These are phyloP conservation scores for Chlorella sorokiniana DNA, from an alignment of 139 green algal genomes.

Conservation along the genomic window DNA sequence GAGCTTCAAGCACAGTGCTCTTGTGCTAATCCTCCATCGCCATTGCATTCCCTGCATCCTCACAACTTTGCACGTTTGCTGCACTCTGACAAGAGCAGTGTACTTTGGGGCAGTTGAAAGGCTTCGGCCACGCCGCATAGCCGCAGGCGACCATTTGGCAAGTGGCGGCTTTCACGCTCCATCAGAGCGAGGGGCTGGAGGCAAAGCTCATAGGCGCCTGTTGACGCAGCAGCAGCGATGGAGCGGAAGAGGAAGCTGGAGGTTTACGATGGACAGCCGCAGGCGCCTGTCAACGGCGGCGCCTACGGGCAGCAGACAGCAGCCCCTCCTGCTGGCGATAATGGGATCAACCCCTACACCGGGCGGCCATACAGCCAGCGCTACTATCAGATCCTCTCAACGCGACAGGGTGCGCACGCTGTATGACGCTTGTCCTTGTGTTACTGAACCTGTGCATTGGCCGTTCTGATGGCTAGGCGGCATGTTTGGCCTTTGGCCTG, in stretches of 20 bases:
- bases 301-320: neutral
- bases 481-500: too few relatives aligned
- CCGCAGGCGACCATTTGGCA: too few relatives aligned
- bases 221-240: neutral
- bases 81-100: too few relatives aligned
- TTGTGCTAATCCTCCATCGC: too few relatives aligned
- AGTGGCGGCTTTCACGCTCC: too few relatives aligned
- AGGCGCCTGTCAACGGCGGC: constrained; percentile 12
- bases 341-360: constrained; percentile 81
- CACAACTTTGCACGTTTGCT: too few relatives aligned
- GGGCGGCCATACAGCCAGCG: constrained; percentile 76
- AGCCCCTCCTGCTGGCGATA: constrained; percentile 1
- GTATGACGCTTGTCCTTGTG: too few relatives aligned
- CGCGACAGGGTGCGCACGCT: constrained; percentile 58
- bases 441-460: neutral
- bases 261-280: constrained; percentile 42
- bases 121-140: too few relatives aligned
- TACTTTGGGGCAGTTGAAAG: too few relatives aligned
- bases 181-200: too few relatives aligned
- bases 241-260: constrained; percentile 83
- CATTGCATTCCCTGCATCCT: too few relatives aligned
- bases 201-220: neutral
- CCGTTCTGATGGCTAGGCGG: neutral
- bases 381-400: constrained; percentile 95
- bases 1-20: too few relatives aligned